Evolutionary conservation across 768 basidiomycete species (phyloP), one percentile per base, ranked within the genome.

Genomic region (Leccinum barrowsii): DNA sequence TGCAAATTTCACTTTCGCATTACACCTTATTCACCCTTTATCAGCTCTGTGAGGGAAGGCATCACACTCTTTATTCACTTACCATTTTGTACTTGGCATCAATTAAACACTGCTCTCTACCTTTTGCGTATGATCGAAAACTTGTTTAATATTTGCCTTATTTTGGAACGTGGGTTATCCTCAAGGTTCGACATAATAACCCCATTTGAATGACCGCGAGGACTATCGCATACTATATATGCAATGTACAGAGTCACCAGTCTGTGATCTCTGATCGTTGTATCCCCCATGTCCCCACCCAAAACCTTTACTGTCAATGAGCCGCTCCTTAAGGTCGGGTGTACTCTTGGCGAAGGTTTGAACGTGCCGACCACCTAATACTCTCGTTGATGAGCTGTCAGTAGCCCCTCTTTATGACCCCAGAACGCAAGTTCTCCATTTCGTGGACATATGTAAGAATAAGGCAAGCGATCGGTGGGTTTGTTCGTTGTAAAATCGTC

Each of bases 331-430:
- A 71, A 76, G 64, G 71, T 80, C 28, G 80, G 79, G 13, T 86
- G 85, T 60, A 79, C 73, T 13, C 73, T 88, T 24, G 86, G 86
- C 54, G 84, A 89, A 83, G 85, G 86, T 85, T 60, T 42, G 68
- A 40, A 52, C 24, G 21, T 59, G 37, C 32, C 11, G 21, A 34
- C 34, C 19, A 17, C 21, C 17, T 40, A 26, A 40, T 32, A 21
- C 12, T 26, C 1, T 19, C 24, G 30, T 51, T 57, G 46, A 60
- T 42, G 28, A 32, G 24, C 37, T 15, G 12, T 49, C 46, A 50
- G 46, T 63, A 88, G 85, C 83, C 30, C 87, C 87, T 6, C 58
- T 89, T 13, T 88, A 85, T 66, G 86, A 89, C 60, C 70, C 80
- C 12, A 65, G 62, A 48, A 82, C 81, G 1, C 76, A 75, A 10